Conservation (phyloP, 306 rosid species). For the Quercus rubra region DNA sequence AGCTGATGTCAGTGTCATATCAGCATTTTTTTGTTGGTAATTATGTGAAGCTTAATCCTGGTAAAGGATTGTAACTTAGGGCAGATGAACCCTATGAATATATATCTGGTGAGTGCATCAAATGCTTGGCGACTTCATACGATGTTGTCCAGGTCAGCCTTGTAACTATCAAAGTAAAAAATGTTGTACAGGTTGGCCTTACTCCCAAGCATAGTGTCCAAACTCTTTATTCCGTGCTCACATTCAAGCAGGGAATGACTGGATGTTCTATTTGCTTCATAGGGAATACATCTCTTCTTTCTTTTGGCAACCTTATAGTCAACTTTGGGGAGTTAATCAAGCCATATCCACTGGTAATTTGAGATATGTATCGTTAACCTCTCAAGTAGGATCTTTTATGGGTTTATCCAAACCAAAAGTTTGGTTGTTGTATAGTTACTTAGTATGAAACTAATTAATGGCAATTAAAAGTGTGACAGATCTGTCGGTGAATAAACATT, state of each 20-base stretch:
- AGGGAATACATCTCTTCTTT: background rate
- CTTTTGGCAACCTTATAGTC: background rate
- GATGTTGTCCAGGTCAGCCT: constrained; percentile 66
- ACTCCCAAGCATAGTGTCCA: constrained; percentile 83
- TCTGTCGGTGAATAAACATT: background rate
- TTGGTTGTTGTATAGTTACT: background rate
- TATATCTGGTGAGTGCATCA: constrained; percentile 63
- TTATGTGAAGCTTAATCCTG: constrained; percentile 73
- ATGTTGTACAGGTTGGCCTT: constrained; percentile 90
- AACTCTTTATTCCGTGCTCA: constrained; percentile 91
- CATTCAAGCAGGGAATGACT: constrained; percentile 66
- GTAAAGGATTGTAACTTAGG: constrained; percentile 76
- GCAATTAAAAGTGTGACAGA: background rate
- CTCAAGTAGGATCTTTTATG: background rate
- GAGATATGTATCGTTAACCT: background rate
- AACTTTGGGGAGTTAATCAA: background rate
- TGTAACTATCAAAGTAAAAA: background rate
- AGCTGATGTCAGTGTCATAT: constrained; percentile 70
- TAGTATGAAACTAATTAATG: background rate
- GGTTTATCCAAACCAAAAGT: background rate
- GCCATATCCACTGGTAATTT: background rate
- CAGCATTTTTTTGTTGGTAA: constrained; percentile 74
- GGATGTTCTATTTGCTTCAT: background rate
- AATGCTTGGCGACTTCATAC: constrained; percentile 95
- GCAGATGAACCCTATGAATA: constrained; percentile 91